These are phyloP conservation scores for Mollisia scopiformis DNA, from an alignment of 2,329 filamentous ascomycete species.

Conservation along the genomic window DNA sequence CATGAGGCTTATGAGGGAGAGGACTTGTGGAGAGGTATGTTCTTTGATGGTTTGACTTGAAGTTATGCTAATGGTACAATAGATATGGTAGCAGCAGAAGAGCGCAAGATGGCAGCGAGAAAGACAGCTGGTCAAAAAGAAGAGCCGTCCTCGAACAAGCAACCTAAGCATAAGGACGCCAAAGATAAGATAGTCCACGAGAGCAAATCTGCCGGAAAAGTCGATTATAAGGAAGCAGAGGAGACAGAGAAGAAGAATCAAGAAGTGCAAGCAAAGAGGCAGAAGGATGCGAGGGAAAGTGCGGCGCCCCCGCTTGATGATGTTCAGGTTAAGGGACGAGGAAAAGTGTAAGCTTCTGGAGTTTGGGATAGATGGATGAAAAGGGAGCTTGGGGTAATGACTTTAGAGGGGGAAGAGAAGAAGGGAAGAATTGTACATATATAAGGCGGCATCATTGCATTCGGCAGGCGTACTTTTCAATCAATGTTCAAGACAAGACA, in stretches of 20 bases:
- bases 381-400: background rate
- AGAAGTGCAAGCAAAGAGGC: constrained; percentile 15
- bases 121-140: constrained; percentile 56
- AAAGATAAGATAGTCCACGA: constrained; percentile 40
- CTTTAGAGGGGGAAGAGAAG: no score
- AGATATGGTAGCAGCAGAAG: constrained; percentile 86
- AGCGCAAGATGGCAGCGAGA: constrained; percentile 56
- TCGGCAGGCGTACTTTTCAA: background rate
- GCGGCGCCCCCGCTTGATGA: background rate
- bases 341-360: background rate
- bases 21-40: constrained; percentile 87
- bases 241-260: constrained; percentile 17
- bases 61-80: constrained; percentile 35
- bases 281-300: constrained; percentile 8
- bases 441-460: background rate
- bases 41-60: background rate
- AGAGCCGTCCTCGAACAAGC: constrained; percentile 5
- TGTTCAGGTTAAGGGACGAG: background rate
- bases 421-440: background rate
- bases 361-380: background rate
- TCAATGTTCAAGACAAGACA: background rate
- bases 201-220: constrained; percentile 19
- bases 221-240: constrained; percentile 19
- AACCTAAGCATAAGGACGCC: constrained; percentile 59
- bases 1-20: constrained; percentile 86